Conservation (phyloP, 495 filamentous ascomycete genomes). For the Podospora australis region DNA sequence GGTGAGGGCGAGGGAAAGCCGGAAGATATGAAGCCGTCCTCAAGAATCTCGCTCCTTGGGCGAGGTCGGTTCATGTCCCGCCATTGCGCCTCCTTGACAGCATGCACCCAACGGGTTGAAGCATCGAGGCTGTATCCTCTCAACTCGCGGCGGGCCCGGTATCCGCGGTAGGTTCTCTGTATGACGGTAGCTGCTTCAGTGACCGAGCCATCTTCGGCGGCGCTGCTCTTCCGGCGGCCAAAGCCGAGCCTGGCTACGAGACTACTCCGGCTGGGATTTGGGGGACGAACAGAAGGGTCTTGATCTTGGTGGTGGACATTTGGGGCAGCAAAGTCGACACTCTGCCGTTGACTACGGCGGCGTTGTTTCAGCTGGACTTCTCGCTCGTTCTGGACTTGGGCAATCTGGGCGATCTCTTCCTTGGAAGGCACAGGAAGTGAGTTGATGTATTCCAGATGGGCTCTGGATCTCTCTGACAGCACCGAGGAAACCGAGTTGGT, state of each 20-base stretch:
- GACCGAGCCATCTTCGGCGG: slow-evolving; percentile 14
- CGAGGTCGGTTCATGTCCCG: slow-evolving; percentile 46
- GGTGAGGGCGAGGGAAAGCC: background rate
- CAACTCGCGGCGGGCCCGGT: slow-evolving; percentile 60
- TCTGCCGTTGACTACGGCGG: slow-evolving; percentile 28
- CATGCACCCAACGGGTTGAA: slow-evolving; percentile 62
- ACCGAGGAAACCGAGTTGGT: background rate
- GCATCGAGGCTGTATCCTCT: slow-evolving; percentile 58
- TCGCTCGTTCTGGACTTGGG: slow-evolving; percentile 37
- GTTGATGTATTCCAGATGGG: slow-evolving; percentile 42
- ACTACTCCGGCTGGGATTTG: slow-evolving; percentile 2
- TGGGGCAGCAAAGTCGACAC: slow-evolving; percentile 3
- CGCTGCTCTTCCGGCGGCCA: slow-evolving; percentile 4
- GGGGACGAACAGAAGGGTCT: background rate
- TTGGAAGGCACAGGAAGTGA: slow-evolving; percentile 39
- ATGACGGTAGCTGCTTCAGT: slow-evolving; percentile 48
- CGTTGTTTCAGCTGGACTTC: slow-evolving; percentile 35
- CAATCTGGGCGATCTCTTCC: slow-evolving; percentile 38
- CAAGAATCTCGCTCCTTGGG: slow-evolving; percentile 23
- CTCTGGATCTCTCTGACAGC: background rate
- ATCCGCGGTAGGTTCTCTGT: slow-evolving; percentile 65
- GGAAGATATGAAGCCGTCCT: slow-evolving; percentile 1
- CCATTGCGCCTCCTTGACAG: slow-evolving; percentile 59
- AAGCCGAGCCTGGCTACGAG: slow-evolving; percentile 6
- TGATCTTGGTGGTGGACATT: background rate